These are phyloP conservation scores for Scutellaria baicalensis DNA, from an alignment of 257 asterid genomes.

Conservation along the genomic window DNA sequence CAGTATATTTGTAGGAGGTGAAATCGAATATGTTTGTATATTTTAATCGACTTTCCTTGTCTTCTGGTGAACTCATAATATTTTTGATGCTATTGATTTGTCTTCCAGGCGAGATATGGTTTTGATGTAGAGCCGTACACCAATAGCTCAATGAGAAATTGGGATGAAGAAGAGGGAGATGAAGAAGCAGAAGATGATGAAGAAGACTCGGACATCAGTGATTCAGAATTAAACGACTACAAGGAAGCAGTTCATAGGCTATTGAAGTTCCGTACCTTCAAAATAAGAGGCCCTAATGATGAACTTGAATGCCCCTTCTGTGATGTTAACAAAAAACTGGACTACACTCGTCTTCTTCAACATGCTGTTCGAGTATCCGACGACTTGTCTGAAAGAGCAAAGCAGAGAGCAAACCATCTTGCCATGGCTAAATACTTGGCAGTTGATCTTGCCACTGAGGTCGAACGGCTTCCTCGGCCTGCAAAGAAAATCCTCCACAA, in stretches of 20 bases:
- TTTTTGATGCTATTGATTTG: too few relatives aligned
- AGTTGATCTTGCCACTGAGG: neutral
- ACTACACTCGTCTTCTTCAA: neutral
- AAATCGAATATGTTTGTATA: too few relatives aligned
- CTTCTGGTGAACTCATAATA: too few relatives aligned
- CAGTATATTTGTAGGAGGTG: too few relatives aligned
- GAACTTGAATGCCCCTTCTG: constrained; percentile 5
- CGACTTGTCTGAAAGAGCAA: neutral
- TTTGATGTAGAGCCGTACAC: too few relatives aligned
- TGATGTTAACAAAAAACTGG: neutral
- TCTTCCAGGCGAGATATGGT: too few relatives aligned
- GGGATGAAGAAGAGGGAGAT: too few relatives aligned
- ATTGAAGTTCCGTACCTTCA: neutral
- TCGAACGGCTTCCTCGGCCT: neutral
- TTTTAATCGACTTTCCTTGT: too few relatives aligned
- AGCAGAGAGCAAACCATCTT: constrained; percentile 11
- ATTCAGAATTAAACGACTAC: neutral
- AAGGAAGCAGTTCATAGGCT: neutral
- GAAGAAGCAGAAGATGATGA: too few relatives aligned
- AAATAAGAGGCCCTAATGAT: neutral
- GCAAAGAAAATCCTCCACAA: neutral
- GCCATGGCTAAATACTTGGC: constrained; percentile 15
- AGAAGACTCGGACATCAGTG: neutral
- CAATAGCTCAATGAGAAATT: too few relatives aligned
- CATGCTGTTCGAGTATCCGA: neutral